Percentiles rank a stretch among this genome's conserved stretches.
Conservation (phyloP, 169 alveolate genomes). For the Cyclospora cayetanensis region DNA sequence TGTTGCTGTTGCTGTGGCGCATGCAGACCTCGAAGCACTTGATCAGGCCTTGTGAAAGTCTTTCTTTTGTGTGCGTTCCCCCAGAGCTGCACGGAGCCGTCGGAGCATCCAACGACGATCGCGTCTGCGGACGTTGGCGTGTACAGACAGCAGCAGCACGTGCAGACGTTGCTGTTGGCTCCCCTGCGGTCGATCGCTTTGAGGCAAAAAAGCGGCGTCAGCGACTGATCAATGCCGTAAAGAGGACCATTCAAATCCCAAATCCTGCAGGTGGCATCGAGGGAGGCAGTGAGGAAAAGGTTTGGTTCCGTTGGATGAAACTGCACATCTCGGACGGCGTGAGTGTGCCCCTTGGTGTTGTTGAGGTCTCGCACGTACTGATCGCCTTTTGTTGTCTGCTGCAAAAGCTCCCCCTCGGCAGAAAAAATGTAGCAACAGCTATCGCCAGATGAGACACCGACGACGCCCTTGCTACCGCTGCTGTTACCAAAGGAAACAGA, state of each 20-base stretch:
- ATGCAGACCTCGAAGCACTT: neutral
- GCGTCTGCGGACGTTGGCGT: conserved; percentile 58
- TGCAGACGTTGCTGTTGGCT: conserved; percentile 43
- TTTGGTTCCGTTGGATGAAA: conserved; percentile 52
- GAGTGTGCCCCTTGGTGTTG: conserved; percentile 74
- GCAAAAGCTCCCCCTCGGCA: conserved; percentile 11
- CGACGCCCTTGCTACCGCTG: neutral
- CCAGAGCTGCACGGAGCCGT: conserved; percentile 74
- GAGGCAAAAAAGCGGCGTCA: conserved; percentile 37
- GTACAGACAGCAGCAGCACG: conserved; percentile 43
- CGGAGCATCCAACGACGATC: conserved; percentile 71
- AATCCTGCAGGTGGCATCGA: conserved; percentile 71
- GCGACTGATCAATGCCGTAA: conserved; percentile 68
- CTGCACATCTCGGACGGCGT: conserved; percentile 42
- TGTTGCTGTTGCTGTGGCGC: neutral
- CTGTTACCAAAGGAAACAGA: conserved; percentile 1
- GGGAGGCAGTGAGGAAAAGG: conserved; percentile 1
- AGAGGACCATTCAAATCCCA: conserved; percentile 66
- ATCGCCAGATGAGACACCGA: conserved; percentile 33
- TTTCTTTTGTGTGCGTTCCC: neutral
- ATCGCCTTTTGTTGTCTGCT: conserved; percentile 66
- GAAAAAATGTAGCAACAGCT: neutral
- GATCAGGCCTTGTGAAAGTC: conserved; percentile 57
- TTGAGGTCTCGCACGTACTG: conserved; percentile 68
- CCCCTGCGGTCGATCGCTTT: conserved; percentile 68